Evolutionary conservation across 116 monocot species (phyloP), one percentile per base, ranked within the genome.

Genomic region (Phalaenopsis hybrid): DNA sequence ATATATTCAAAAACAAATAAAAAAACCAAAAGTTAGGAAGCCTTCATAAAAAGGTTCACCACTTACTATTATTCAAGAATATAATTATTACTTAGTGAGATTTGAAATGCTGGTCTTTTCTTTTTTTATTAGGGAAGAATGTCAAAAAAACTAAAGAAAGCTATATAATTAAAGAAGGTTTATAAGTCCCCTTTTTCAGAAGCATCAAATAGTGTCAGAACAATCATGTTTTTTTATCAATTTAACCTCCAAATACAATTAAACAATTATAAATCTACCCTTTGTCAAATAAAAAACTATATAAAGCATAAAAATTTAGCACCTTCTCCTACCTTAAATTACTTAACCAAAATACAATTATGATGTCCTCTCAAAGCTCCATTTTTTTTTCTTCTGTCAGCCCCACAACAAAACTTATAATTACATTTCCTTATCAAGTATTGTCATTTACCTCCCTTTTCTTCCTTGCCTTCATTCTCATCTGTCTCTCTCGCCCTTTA

Each of bases 291-390:
- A 9, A 10, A 48, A 10, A 31, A 31, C 31, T 31, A 31, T 31
- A 31, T 31, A 31, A 31, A 31, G 31, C 31, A 41, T 41, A 41
- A 41, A 77, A 51, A 49, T 52, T 25, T 77, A 51, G 52, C 51
- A 77, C 50, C 23, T 77, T 76, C 76, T 76, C 23, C 76, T 5
- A 46, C 76, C 49, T 28, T 44, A 13, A 74, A 75, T 18, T 75
- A 75, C 75, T 44, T 75, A 20, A 21, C 75, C 6, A 1, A 45
- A 43, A 75, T 75, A n/a, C 0, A 13, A 6, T 75, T 75, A 74
- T 74, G 41, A 3, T 15, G 45, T 18, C 75, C 45, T 21, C 10
- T 18, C 75, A 75, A 75, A 75, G 72, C 31, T 37, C 72, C 41
- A 2, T 73, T 73, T 41, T 41, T 41, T 41, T 41, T 17, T 12